phyloP scores from a whole-genome alignment of 495 filamentous ascomycete species.

The Lentithecium fluviatile region DNA sequence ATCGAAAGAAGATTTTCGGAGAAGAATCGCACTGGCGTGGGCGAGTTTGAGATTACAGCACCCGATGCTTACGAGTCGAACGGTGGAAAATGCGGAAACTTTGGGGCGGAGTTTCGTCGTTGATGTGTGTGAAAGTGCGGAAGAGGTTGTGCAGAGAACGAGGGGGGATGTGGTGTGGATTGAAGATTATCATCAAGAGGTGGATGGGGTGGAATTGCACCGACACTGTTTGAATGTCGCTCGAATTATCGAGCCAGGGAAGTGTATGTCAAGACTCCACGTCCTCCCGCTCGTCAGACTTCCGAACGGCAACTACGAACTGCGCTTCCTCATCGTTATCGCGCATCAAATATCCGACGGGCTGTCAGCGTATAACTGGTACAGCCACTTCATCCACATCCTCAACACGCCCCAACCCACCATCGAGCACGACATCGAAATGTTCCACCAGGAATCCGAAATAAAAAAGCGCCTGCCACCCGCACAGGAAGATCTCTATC shows the following conservation, averaged over 20 bases:
- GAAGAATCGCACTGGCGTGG: conserved; percentile 41
- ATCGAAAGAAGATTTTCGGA: conserved; percentile 25
- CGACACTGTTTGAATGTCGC: conserved; percentile 39
- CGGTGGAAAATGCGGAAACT: conserved; percentile 4
- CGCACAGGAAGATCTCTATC: conserved; percentile 45
- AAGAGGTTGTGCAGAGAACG: conserved; percentile 28
- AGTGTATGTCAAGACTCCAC: conserved; percentile 39
- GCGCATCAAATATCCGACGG: conserved; percentile 42
- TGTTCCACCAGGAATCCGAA: conserved; percentile 14
- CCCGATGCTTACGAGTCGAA: conserved; percentile 37
- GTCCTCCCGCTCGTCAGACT: conserved; percentile 34
- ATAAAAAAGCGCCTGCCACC: conserved; percentile 34
- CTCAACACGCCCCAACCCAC: conserved; percentile 31
- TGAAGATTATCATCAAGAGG: conserved; percentile 35
- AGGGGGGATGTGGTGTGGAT: conserved; percentile 35
- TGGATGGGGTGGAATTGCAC: conserved; percentile 39
- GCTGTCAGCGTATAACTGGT: conserved; percentile 39
- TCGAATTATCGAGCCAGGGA: conserved; percentile 36
- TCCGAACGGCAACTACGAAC: conserved; percentile 23
- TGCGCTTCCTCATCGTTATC: conserved; percentile 35
- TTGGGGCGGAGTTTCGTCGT: conserved; percentile 30
- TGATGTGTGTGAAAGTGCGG: conserved; percentile 15
- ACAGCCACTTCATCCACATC: conserved; percentile 37
- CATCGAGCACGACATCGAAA: conserved; percentile 9
- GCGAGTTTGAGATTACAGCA: conserved; percentile 40